Percentiles rank a stretch among this genome's conserved stretches.
Evolutionary conservation across 177 flowering plant species (phyloP).

Genomic region (Vitis hybrid): DNA sequence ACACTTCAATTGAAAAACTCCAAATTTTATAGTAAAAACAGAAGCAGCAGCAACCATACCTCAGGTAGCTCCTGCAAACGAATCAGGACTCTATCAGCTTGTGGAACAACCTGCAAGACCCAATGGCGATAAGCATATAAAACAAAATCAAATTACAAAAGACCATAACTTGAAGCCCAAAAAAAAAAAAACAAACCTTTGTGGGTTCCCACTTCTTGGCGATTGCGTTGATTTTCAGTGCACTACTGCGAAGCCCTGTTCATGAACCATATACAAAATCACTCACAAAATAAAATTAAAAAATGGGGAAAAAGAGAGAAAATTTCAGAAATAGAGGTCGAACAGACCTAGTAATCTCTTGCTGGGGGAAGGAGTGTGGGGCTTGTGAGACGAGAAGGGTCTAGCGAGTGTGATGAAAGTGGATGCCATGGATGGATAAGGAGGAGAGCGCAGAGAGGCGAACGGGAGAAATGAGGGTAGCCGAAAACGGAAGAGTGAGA

Average conservation of each 20-base stretch:
- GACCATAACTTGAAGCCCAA: neutral
- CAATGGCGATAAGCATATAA: neutral
- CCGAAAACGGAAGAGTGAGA: no score
- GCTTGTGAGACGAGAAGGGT: constrained; percentile 36
- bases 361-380: constrained; percentile 29
- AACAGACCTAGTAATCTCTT: constrained; percentile 28
- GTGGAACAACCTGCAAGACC: constrained; percentile 60
- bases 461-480: no score
- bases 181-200: constrained; percentile 55
- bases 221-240: constrained; percentile 57
- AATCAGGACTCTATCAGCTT: constrained; percentile 78
- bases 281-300: neutral
- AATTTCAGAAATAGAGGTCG: neutral
- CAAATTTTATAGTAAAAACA: no score
- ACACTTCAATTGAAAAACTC: no score
- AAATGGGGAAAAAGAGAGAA: neutral
- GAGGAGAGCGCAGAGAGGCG: neutral
- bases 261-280: constrained; percentile 3
- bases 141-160: neutral
- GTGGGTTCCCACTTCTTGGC: constrained; percentile 68
- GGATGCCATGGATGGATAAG: constrained; percentile 53
- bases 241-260: constrained; percentile 35
- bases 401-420: constrained; percentile 40
- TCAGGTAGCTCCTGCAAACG: constrained; percentile 75
- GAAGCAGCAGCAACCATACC: constrained; percentile 32